Evolutionary conservation across 768 basidiomycete species (phyloP).

Genomic region (Mycena vitilis): DNA sequence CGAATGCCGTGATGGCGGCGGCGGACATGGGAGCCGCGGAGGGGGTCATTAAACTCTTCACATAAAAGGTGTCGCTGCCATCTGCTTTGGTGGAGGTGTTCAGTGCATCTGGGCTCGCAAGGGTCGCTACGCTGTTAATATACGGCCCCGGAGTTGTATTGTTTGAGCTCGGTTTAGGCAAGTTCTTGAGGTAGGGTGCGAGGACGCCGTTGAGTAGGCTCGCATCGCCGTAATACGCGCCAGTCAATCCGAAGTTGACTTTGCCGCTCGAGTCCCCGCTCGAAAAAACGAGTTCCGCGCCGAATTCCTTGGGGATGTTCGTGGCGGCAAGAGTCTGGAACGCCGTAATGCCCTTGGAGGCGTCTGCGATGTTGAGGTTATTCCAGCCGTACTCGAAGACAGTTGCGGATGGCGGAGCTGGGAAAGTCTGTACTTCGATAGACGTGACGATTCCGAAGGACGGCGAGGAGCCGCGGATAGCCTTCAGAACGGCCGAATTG

Average conservation of each 20-base stretch:
- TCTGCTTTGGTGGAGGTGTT: conserved; percentile 45
- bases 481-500: conserved; percentile 39
- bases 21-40: conserved; percentile 45
- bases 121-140: conserved; percentile 45
- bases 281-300: conserved; percentile 47
- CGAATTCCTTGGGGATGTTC: conserved; percentile 49
- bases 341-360: conserved; percentile 43
- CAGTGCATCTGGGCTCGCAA: conserved; percentile 44
- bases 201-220: conserved; percentile 43
- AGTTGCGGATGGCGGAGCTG: conserved; percentile 51
- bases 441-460: conserved; percentile 58
- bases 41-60: conserved; percentile 56
- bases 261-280: conserved; percentile 43
- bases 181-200: conserved; percentile 46
- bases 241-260: conserved; percentile 47
- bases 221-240: conserved; percentile 52
- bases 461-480: conserved; percentile 52
- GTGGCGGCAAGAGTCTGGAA: conserved; percentile 52
- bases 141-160: conserved; percentile 45
- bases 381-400: conserved; percentile 54
- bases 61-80: conserved; percentile 55
- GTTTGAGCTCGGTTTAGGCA: conserved; percentile 42
- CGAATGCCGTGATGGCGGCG: conserved; percentile 50
- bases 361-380: conserved; percentile 43
- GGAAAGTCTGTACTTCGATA: conserved; percentile 52